Base-by-base conservation (phyloP, 257 asterid species). In the Penstemon eatonii region DNA sequence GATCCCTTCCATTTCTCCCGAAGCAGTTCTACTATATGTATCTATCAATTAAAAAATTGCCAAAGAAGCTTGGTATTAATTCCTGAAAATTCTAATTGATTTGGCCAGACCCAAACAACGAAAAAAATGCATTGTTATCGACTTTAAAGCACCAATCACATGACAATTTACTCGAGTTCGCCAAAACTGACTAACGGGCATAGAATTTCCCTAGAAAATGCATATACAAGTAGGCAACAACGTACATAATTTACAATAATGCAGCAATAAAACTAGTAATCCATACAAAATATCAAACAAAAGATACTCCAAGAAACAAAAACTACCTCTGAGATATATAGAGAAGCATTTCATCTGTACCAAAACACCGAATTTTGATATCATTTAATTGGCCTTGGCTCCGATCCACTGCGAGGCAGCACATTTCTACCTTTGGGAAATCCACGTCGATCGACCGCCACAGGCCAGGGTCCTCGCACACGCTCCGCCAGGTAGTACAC, bases 381-480 rank as follows among this genome's bases (percentile, higher is more conserved):
- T 78, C 86, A 39, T 37, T 60, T 50, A 81, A 64, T 15, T 74
- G 76, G 40, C 84, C 89, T 51, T 78, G 81, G 75, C 86, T 85
- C 12, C 71, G 80, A 72, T 85, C 83, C 45, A 85, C 76, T 0
- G 84, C 85, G 19, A 8, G 33, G 52, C 73, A 79, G 69, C 85
- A 81, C 68, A 79, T 61, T 9, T 2, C 38, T 25, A 25, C 33
- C 43, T 72, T 77, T 3, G 77, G 33, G 25, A 51, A 69, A 73
- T 18, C 54, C 80, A 80, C 59, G 63, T 78, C 70, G 50, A 83
- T 65, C 47, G 61, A 61, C 10, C 71, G 75, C 88, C 88, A 83
- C 82, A 80, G 80, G 57, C 85, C 56, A 11, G 84, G 76, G 9
- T 84, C 84, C 60, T 53, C 65, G 76, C 88, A 82, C 58, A 84